Evolutionary conservation across 306 rosid species (phyloP), one percentile per base, ranked within the genome.

Genomic region (Rosa rugosa): DNA sequence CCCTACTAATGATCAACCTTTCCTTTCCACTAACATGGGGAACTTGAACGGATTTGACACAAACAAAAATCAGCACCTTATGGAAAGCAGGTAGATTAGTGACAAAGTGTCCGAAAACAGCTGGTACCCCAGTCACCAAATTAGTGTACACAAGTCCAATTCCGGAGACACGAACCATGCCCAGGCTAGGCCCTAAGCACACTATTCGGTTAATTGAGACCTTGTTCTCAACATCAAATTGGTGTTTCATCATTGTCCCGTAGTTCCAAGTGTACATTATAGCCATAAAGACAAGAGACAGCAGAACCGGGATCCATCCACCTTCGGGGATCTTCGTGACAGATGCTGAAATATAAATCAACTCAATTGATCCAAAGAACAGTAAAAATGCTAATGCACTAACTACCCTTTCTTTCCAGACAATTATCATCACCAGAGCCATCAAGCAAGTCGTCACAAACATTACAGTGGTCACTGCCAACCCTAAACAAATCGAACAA

Each of bases 401-500:
- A 14, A 79, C 17, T 38, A 86, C 73, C 36, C 82, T 88, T 77
- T 82, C 76, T 83, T 90, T 90, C 98, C 97, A 90, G 36, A 91
- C 90, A 16, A 90, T 81, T 36, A 87, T 59, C 59, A 90, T 90
- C 59, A 90, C 91, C 25, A 93, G 82, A 49, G 88, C 74, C 97
- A 91, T 91, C 85, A 93, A 83, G 78, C 92, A 90, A 63, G 97
- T 90, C 53, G 97, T 90, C 70, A 88, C 89, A 81, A 88, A 90
- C 97, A 90, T 89, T 22, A 90, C 89, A 38, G 85, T 83, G 22
- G 91, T 89, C 49, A 89, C 86, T 0, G 91, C 92, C 71, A 89
- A 79, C 65, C 97, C 97, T 91, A 72, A 27, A 72, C 84, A 62
- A 83, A 41, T 75, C 31, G 72, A 84, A 75, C 45, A 87, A 79